These are phyloP conservation scores for Lodderomyces margitis DNA, from an alignment of 1,139 yeast species.

Conservation along the genomic window DNA sequence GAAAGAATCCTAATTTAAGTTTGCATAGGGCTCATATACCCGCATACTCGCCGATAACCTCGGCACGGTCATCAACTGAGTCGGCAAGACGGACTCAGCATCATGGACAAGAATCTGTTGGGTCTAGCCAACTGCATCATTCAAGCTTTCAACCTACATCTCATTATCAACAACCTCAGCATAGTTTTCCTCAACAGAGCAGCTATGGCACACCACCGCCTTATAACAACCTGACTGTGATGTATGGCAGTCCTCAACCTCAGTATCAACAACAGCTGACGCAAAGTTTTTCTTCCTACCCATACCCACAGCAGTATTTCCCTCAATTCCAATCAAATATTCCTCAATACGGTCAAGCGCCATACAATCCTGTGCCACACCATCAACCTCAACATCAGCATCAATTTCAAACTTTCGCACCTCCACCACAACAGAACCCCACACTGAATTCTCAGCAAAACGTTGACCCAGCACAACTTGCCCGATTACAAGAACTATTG, in stretches of 20 bases:
- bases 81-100: constrained; percentile 6
- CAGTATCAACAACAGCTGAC: constrained; percentile 11
- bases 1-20: constrained; percentile 2
- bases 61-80: constrained; percentile 1
- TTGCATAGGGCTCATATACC: constrained; percentile 6
- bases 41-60: not conserved
- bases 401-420: constrained; percentile 13
- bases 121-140: constrained; percentile 6
- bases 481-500: constrained; percentile 18
- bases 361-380: not conserved
- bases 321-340: constrained; percentile 12
- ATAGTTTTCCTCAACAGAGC: constrained; percentile 8
- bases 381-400: constrained; percentile 9
- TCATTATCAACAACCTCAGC: constrained; percentile 8
- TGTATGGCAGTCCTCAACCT: constrained; percentile 3
- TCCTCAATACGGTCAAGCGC: constrained; percentile 5
- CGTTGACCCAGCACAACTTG: constrained; percentile 18
- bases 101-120: constrained; percentile 5
- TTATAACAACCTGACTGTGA: constrained; percentile 1
- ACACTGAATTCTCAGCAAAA: constrained; percentile 8
- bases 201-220: constrained; percentile 8
- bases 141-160: constrained; percentile 3
- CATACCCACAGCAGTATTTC: constrained; percentile 2
- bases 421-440: constrained; percentile 16
- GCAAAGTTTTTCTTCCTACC: too few relatives aligned